These are phyloP conservation scores for Chlamydomonas reinhardtii DNA, from an alignment of 163 green algal species.

Conservation along the genomic window DNA sequence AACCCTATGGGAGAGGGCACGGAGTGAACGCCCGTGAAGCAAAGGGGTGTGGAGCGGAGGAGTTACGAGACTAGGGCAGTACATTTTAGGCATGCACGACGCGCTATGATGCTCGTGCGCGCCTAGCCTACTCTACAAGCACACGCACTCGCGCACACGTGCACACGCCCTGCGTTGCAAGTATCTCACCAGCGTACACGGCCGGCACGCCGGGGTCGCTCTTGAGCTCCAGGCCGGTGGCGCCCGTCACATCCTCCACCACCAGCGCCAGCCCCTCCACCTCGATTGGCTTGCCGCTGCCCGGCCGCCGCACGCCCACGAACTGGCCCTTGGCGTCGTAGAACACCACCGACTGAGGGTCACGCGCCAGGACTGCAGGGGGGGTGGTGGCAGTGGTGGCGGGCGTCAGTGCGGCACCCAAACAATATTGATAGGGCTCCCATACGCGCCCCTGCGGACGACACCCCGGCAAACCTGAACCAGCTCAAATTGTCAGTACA, in stretches of 20 bases:
- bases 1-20: conserved; percentile 66
- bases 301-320: conserved; percentile 91
- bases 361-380: conserved; percentile 86
- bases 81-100: too few relatives aligned
- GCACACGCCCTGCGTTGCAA: too few relatives aligned
- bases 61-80: too few relatives aligned
- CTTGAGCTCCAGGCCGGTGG: conserved; percentile 94
- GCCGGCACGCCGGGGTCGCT: conserved; percentile 94
- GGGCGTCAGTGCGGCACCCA: neutral
- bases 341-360: conserved; percentile 92
- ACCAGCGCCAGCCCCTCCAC: conserved; percentile 76
- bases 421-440: too few relatives aligned
- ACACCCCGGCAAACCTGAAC: too few relatives aligned
- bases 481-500: too few relatives aligned
- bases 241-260: conserved; percentile 80
- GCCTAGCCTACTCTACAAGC: too few relatives aligned
- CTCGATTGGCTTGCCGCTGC: conserved; percentile 85
- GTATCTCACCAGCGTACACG: conserved; percentile 89
- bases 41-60: too few relatives aligned
- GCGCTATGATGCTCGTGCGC: too few relatives aligned
- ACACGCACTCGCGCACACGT: too few relatives aligned
- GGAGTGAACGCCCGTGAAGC: too few relatives aligned
- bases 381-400: neutral
- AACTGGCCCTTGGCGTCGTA: conserved; percentile 95
- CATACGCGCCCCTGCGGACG: too few relatives aligned